phyloP scores from a whole-genome alignment of 1,284 basidiomycete genomes.

The Cutaneotrichosporon sp. region DNA sequence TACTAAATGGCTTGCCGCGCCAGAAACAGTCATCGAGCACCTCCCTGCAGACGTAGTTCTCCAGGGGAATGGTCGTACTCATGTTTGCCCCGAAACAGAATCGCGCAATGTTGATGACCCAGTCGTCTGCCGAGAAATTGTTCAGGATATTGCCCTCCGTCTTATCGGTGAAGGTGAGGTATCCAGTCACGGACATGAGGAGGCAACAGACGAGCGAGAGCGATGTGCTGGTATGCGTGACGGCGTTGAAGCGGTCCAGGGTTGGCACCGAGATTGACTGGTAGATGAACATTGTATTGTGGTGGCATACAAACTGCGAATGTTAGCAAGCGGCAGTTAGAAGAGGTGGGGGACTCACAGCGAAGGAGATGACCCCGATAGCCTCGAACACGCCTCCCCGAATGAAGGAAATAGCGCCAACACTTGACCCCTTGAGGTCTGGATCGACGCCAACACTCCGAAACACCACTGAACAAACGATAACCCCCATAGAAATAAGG shows the following conservation, averaged over 20 bases:
- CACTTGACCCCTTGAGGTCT: conserved; percentile 66
- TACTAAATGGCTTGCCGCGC: conserved; percentile 73
- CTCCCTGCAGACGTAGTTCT: conserved; percentile 54
- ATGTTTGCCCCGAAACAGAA: conserved; percentile 97
- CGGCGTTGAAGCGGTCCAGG: conserved; percentile 76
- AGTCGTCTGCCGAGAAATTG: conserved; percentile 77
- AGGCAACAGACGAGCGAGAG: conserved; percentile 78
- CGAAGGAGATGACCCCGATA: conserved; percentile 93
- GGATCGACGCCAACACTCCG: conserved; percentile 78
- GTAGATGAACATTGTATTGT: conserved; percentile 92
- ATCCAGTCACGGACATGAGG: conserved; percentile 85
- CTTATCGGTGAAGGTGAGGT: conserved; percentile 88
- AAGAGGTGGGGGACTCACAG: conserved; percentile 51
- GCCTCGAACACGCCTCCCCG: conserved; percentile 80
- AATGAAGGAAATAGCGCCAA: conserved; percentile 68
- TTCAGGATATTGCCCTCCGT: conserved; percentile 92
- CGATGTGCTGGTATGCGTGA: conserved; percentile 86
- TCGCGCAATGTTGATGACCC: conserved; percentile 86
- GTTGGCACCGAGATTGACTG: conserved; percentile 90
- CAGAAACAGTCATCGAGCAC: conserved; percentile 93
- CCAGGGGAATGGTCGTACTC: conserved; percentile 73
- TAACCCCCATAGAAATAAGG: conserved; percentile 88
- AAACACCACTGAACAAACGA: conserved; percentile 81
- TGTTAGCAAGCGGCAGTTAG: neutral
- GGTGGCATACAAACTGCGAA: conserved; percentile 70